Evolutionary conservation across 345 rosid genomes (phyloP).

Genomic region (Populus deltoides): DNA sequence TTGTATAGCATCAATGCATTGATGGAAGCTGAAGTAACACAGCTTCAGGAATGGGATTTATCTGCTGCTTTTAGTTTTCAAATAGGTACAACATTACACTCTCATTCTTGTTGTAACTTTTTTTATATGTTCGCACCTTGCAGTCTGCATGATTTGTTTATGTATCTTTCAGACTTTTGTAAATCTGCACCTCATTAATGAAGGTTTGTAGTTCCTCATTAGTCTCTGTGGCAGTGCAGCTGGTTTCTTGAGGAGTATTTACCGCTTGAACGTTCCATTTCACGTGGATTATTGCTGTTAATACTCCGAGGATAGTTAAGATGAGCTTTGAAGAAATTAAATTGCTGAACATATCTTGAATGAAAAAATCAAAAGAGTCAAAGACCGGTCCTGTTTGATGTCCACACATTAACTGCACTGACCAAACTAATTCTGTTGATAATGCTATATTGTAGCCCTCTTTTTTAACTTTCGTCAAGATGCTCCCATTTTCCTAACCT

Average conservation of each 20-base stretch:
- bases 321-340: neutral
- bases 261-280: neutral
- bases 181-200: conserved; percentile 13
- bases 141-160: conserved; percentile 4
- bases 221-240: neutral
- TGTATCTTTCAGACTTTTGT: conserved; percentile 24
- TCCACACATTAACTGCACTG: neutral
- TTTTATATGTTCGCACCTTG: conserved; percentile 23
- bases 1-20: conserved; percentile 27
- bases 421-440: neutral
- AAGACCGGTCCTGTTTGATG: neutral
- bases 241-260: neutral
- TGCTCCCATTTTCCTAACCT: neutral
- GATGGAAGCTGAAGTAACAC: neutral
- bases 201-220: neutral
- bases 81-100: conserved; percentile 18
- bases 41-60: conserved; percentile 2
- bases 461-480: neutral
- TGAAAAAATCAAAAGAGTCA: neutral
- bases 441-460: neutral
- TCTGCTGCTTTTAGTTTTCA: conserved; percentile 16
- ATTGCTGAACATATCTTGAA: neutral
- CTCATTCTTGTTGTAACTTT: conserved; percentile 25
- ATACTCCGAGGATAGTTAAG: neutral
- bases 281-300: neutral